Base-by-base conservation (phyloP, 2,329 filamentous ascomycete species). In the Aureobasidium pullulans region DNA sequence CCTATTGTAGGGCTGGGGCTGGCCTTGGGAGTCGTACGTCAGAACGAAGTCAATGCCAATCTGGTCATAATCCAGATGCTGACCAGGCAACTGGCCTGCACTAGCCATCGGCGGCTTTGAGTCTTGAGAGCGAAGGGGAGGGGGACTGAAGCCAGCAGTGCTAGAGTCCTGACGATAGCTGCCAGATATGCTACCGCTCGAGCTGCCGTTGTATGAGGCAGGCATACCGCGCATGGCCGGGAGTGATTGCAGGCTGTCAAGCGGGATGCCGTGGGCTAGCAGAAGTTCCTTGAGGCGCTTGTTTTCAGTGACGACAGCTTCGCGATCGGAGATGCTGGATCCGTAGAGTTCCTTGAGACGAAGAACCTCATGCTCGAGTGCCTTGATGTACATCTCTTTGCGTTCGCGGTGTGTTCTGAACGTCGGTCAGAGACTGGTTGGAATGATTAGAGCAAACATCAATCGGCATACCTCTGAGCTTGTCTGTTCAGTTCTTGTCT, bases 341-440 rank as follows among this genome's bases (percentile, higher is more conserved):
- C 85, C 85, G 69, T 86, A 93, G n/a, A 87, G 81, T 70, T 96
- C 91, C 71, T 95, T 94, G 44, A 97, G 79, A 50, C 90, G 86
- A 19, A 95, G 80, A 5, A 97, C 88, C 74, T 97, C 91, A 69
- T 93, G 87, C 73, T 99, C 94, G 15, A 97, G 83, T 10, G 89
- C 85, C 73, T 95, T 95, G 77, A 96, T 95, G 72, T 97, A 97
- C 67, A 91, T 82, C 75, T 97, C 94, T 73, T 97, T 97, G 65
- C 94, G 85, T 76, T 97, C 94, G 59, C 94, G 90, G 74, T 99
- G 94, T 16, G 94, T 97, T 70, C 94, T 96, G 70, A 0, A 15
- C 10, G n/a, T 19, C 3, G 6, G 43, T 57, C 36, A 57, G 43
- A 19, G 2, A 49, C 64, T 58, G 60, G 53, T 60, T 39, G 57